Base-by-base conservation (phyloP, 306 rosid genomes). In the Dicorynia guianensis region DNA sequence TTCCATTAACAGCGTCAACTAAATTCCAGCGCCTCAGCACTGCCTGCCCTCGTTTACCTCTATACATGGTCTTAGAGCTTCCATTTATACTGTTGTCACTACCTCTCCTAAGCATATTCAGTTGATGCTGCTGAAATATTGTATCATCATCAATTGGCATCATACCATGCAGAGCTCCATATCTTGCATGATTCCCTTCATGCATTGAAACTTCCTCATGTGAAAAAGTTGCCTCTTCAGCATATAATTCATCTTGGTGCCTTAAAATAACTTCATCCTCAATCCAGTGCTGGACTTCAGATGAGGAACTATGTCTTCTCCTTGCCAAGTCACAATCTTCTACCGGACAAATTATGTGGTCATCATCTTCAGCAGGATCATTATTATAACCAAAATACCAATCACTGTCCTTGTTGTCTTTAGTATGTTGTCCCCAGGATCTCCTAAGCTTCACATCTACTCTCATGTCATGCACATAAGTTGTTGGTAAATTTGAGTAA, bases 21-120 rank as follows among this genome's bases (percentile, higher is more conserved):
- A 91, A 80, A 84, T 81, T 81, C 86, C 79, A 63, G 89, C 78
- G 54, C 81, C 86, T 84, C 83, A 54, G 78, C 61, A 71, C 69
- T 14, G 81, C 77, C 75, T 68, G 89, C 73, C 74, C 81, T 55
- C 63, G 76, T 67, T 81, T 80, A 76, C 80, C 76, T 48, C 74
- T 84, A 67, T 38, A 38, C 61, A 69, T 30, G 66, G 65, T 81
- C 81, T 82, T 71, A 58, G 80, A 63, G 78, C 69, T 78, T 76
- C 83, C 77, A 71, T 71, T 59, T 18, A 70, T 39, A 88, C 42
- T 76, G 52, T 42, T 61, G 68, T n/a, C 74, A 39, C 81, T 50
- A 77, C 48, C 85, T 55, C 82, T 61, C 78, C 66, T 72, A 40
- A 59, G 69, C 47, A 77, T 66, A 47, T 54, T 64, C 73, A 79